phyloP scores from a whole-genome alignment of 2,329 filamentous ascomycete species.

The Ophiostoma sp. region DNA sequence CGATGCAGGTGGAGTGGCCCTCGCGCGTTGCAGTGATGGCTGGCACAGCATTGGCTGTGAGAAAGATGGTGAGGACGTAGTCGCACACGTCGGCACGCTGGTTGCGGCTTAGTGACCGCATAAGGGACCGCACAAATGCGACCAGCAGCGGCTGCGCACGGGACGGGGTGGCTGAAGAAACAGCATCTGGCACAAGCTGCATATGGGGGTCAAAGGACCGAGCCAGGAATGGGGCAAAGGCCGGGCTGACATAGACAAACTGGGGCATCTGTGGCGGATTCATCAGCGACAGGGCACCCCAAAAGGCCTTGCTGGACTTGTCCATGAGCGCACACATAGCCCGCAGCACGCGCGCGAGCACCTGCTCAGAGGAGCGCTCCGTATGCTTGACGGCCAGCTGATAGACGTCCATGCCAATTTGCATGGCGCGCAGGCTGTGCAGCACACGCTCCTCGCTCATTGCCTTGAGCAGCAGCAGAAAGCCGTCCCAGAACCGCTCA shows the following conservation, averaged over 20 bases:
- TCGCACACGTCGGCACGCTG: slow-evolving; percentile 70
- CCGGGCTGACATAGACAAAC: slow-evolving; percentile 69
- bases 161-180: too few species aligned
- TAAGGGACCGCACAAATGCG: slow-evolving; percentile 72
- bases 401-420: slow-evolving; percentile 69
- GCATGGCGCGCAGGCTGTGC: slow-evolving; percentile 71
- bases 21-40: slow-evolving; percentile 52
- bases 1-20: slow-evolving; percentile 57
- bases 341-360: slow-evolving; percentile 64
- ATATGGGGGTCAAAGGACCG: slow-evolving; percentile 54
- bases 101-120: slow-evolving; percentile 68
- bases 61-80: slow-evolving; percentile 68
- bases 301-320: slow-evolving; percentile 74
- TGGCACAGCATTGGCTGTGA: slow-evolving; percentile 36
- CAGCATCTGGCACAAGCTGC: slow-evolving; percentile 31
- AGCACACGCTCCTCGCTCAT: slow-evolving; percentile 70
- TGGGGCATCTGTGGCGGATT: slow-evolving; percentile 78
- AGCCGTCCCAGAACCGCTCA: slow-evolving; percentile 72
- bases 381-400: slow-evolving; percentile 52
- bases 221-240: slow-evolving; percentile 56
- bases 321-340: slow-evolving; percentile 66
- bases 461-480: slow-evolving; percentile 66
- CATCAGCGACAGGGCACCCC: slow-evolving; percentile 79
- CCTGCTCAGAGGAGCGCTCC: slow-evolving; percentile 47
- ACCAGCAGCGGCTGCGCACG: slow-evolving; percentile 49